Evolutionary conservation across 768 basidiomycete species (phyloP), one percentile per base, ranked within the genome.

Genomic region (Phallus indusiatus): DNA sequence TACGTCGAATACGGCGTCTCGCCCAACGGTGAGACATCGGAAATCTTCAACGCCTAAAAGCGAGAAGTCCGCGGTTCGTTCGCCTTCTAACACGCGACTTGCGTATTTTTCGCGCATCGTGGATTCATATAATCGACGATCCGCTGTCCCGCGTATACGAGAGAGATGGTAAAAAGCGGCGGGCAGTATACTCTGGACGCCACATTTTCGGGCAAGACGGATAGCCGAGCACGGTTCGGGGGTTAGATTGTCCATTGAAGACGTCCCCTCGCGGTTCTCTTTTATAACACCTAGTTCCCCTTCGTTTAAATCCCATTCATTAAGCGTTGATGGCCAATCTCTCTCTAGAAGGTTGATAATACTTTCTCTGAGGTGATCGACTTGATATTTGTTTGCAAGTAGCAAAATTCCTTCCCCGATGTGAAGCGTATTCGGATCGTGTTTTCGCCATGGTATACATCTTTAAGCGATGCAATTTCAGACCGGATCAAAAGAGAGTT

Each of bases 301-400:
- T 36, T 54, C 53, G 18, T 54, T 54, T 8, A 28, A 21, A 66
- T 90, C 88, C 88, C 88, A 90, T 17, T 76, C 84, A 1, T 69
- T 68, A 21, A 90, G 81, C 1, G 84, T 82, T 5, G 77, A 66
- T 0, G 88, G 88, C 83, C 85, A 90, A 67, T 88, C 85, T 16
- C n/a, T 5, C 16, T 21, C 18, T 5, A 64, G 42, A 46, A 55
- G 55, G n/a, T 37, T 14, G 22, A 60, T 51, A n/a, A 64, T 63
- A 8, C 46, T 47, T 7, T 49, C 34, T 2, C 62, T 54, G n/a
- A 64, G 47, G 33, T 36, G 28, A 8, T 53, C 33, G 5, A 63
- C 37, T 42, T 61, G 22, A 53, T 64, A 64, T 46, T 64, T 64
- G n/a, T 42, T 58, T 22, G 62, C 54, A 20, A 62, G 24, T 11